Evolutionary conservation across 352 stramenopile genomes (phyloP), one percentile per base, ranked within the genome.

Genomic region (Phytophthora aleatoria): DNA sequence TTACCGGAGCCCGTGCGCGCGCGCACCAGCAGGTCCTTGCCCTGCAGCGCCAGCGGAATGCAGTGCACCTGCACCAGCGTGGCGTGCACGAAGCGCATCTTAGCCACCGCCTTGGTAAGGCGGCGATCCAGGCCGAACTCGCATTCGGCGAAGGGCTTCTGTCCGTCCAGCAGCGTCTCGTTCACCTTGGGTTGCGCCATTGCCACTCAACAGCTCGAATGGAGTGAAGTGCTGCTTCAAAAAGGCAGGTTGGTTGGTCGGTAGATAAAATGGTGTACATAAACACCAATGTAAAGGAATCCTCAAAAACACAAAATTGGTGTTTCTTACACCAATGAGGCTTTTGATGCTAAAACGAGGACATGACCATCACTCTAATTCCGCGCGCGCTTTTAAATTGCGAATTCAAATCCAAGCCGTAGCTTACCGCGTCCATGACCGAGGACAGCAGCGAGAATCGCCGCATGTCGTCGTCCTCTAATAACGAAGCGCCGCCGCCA

Each of bases 41-140:
- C 94, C 64, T 97, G 77, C 61, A 98, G 79, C 11, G 91, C 89
- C 59, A 98, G 73, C 50, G 94, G 94, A 60, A 98, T 98, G 72
- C 87, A 97, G 69, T 98, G 90, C 69, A 95, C 82, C 74, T 99
- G 96, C 48, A 98, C 95, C n/a, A 99, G 72, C 38, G 95, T 99
- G 15, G 95, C 92, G 58, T 96, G 85, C 49, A 98, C 83, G 70
- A 97, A 97, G 57, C 92, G 89, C 75, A 99, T 90, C 71, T 97
- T 96, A 50, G 89, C 85, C 45, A 94, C 85, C 5, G 93, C 92
- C 73, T 99, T 98, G 62, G 81, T 85, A 7, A 99, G 80, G 6
- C 95, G 89, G 45, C 85, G 78, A 68, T 99, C 95, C 54, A 99
- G 83, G 5, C 92, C 94, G 54, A 98, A 94, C 44, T 89, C 85